Percentiles rank a stretch among this genome's conserved stretches.
phyloP scores from a whole-genome alignment of 257 asterid genomes.

The Solanum etuberosum region DNA sequence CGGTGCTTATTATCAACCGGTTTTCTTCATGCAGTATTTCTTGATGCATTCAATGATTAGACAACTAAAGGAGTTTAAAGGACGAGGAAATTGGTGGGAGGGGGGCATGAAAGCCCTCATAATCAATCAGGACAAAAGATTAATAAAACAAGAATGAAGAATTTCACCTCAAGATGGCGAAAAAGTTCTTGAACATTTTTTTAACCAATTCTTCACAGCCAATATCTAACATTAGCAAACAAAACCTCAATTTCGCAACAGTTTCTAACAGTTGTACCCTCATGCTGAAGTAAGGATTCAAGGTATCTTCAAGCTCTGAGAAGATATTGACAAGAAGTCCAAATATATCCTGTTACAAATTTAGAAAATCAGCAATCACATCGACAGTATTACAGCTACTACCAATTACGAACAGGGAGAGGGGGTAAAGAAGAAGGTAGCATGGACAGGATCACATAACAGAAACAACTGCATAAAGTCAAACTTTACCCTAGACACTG shows the following conservation, averaged over 20 bases:
- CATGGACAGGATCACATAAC: not conserved
- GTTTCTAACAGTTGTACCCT: conserved; percentile 56
- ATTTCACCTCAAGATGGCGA: conserved; percentile 55
- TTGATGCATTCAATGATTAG: not conserved
- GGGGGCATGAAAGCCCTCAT: not conserved
- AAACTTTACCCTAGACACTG: conserved; percentile 46
- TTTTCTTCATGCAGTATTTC: not conserved
- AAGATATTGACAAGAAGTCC: conserved; percentile 48
- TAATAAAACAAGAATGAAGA: not conserved
- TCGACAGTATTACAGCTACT: not conserved
- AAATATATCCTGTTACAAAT: conserved; percentile 52
- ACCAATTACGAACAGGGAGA: not conserved
- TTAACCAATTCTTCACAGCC: conserved; percentile 69
- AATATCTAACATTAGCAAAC: conserved; percentile 62
- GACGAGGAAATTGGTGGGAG: not conserved
- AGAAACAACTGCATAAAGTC: not conserved
- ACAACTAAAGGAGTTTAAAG: not conserved
- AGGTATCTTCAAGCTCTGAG: conserved; percentile 48
- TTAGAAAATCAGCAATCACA: not conserved
- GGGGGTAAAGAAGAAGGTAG: not conserved
- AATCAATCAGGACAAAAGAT: not conserved
- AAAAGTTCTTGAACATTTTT: conserved; percentile 62
- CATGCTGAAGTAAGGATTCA: conserved; percentile 43
- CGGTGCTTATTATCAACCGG: not conserved
- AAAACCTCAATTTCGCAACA: conserved; percentile 49